Evolutionary conservation across 1,284 basidiomycete genomes (phyloP).

Genomic region (Rhodotorula sp.): DNA sequence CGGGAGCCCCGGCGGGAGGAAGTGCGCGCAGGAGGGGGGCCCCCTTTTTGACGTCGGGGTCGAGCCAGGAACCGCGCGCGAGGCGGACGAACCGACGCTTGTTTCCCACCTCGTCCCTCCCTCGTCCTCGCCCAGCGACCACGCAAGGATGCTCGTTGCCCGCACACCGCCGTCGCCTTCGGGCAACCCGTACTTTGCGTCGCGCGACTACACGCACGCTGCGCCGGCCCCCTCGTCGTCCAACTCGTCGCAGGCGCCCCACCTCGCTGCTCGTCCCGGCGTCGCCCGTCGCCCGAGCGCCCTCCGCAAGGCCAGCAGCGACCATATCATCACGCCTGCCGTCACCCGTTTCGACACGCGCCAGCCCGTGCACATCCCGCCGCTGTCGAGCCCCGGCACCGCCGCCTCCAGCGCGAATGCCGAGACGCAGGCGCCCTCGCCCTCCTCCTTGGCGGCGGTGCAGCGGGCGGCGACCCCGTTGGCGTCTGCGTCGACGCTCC

Average conservation of each 20-base stretch:
- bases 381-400: not conserved
- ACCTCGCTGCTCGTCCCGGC: not conserved
- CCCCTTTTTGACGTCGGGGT: no score
- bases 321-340: slow-evolving; percentile 19
- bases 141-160: slow-evolving; percentile 7
- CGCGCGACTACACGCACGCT: not conserved
- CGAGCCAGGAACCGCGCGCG: no score
- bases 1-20: no score
- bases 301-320: slow-evolving; percentile 7
- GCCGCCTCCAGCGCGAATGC: not conserved
- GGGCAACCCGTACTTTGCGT: not conserved
- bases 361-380: slow-evolving; percentile 14
- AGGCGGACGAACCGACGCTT: not conserved
- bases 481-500: not conserved
- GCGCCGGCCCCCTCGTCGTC: no score
- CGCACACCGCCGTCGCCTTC: slow-evolving; percentile 5
- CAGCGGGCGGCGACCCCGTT: not conserved
- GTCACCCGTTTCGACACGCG: slow-evolving; percentile 14
- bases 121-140: not conserved
- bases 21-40: no score
- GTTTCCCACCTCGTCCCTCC: not conserved
- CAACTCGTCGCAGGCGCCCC: not conserved
- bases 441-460: no score
- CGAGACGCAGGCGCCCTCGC: not conserved
- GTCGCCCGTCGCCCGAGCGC: slow-evolving; percentile 20